Percentiles rank a stretch among this genome's conserved stretches.
Conservation (phyloP, 768 basidiomycete genomes). For the Coprinellus micaceus region DNA sequence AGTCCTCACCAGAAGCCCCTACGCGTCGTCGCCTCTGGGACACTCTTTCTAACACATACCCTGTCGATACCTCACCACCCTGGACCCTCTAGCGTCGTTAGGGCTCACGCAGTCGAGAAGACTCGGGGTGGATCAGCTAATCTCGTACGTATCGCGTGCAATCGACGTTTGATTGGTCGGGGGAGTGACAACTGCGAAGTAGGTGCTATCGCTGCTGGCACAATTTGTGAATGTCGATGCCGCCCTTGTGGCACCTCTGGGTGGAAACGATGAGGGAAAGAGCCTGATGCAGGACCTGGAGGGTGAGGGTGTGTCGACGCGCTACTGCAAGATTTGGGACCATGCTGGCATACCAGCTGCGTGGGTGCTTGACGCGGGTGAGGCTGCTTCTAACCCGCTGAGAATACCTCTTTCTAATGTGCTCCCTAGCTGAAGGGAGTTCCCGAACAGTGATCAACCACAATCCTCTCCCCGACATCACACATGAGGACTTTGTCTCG, state of each 20-base stretch:
- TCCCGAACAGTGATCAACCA: constrained; percentile 76
- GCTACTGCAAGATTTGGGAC: constrained; percentile 71
- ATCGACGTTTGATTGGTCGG: too few relatives aligned
- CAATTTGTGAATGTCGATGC: constrained; percentile 68
- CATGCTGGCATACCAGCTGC: constrained; percentile 72
- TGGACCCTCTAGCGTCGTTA: constrained; percentile 49
- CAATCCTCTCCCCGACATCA: constrained; percentile 82
- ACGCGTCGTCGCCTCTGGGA: constrained; percentile 75
- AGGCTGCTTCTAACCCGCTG: constrained; percentile 17
- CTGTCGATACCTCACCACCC: constrained; percentile 62
- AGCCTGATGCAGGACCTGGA: constrained; percentile 64
- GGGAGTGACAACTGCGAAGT: constrained; percentile 1
- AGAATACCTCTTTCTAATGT: too few relatives aligned
- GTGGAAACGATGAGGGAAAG: constrained; percentile 66
- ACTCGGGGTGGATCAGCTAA: constrained; percentile 71
- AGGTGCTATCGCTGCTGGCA: constrained; percentile 65
- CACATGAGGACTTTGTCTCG: constrained; percentile 82
- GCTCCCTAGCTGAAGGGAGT: constrained; percentile 55
- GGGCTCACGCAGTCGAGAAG: constrained; percentile 69
- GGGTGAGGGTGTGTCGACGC: constrained; percentile 61
- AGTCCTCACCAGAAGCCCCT: constrained; percentile 38
- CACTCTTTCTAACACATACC: constrained; percentile 75
- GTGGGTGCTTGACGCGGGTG: constrained; percentile 77
- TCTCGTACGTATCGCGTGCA: constrained; percentile 42
- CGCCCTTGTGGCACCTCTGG: constrained; percentile 69